Evolutionary conservation across 2,329 filamentous ascomycete species (phyloP), one percentile per base, ranked within the genome.

Genomic region (Fusarium algeriense): DNA sequence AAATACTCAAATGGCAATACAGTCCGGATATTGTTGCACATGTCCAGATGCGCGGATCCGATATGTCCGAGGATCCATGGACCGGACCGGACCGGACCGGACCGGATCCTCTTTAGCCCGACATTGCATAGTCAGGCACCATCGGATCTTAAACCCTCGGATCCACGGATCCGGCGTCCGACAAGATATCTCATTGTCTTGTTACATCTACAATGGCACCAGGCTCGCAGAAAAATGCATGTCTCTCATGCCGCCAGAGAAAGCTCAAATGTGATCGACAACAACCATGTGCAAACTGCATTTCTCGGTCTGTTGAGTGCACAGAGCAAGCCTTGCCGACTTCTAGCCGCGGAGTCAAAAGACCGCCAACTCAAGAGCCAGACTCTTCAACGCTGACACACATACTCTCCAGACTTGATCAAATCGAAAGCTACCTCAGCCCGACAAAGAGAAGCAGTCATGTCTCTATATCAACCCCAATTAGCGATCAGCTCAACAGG

Each of bases 21-120:
- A 6, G 14, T 8, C 5, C 1, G 2, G 3, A 7, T 2, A 6
- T 30, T 30, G 30, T 10, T 30, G 30, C 10, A n/a, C 8, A 8
- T 30, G 30, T 30, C 30, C 30, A 5, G 30, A 30, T 30, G 8
- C 30, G 4, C 28, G 40, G 53, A 56, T 28, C 40, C 17, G 10
- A n/a, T 17, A 46, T 17, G 1, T 23, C 20, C 13, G 30, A 8
- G 17, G 7, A 3, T 6, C 37, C 56, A 26, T 17, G 56, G 44
- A 58, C 45, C 34, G 45, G 53, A 56, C n/a, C n/a, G n/a, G n/a
- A n/a, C 15, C 40, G 53, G 30, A 46, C 32, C 41, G 20, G 20
- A 43, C 40, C 14, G 2, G 2, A 4, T 3, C 0, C 0, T 0
- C 7, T n/a, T 0, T 6, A 8, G 6, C 8, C 48, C 32, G 48